phyloP scores from a whole-genome alignment of 176 grass and related monocot genomes.

The Paspalum vaginatum region DNA sequence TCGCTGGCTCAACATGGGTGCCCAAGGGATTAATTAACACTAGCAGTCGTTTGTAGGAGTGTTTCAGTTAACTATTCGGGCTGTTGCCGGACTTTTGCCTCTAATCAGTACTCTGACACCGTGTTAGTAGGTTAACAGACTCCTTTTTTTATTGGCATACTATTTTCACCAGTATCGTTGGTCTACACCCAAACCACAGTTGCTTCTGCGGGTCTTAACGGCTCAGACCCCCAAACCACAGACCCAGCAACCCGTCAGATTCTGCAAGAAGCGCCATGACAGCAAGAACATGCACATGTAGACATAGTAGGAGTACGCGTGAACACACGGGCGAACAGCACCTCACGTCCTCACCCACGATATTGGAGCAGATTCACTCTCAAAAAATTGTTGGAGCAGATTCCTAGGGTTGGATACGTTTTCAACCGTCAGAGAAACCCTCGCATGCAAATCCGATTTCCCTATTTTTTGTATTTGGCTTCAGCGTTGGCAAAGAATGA shows the following conservation, averaged over 20 bases:
- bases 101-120: not conserved
- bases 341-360: not conserved
- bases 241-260: not conserved
- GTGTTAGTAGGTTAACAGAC: no score
- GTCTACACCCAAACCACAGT: no score
- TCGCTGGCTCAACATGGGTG: not conserved
- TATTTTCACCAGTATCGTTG: not conserved
- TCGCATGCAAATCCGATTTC: not conserved
- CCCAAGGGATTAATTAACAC: not conserved
- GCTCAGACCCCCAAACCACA: not conserved
- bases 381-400: not conserved
- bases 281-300: slow-evolving; percentile 17
- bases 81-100: not conserved
- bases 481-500: not conserved
- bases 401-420: not conserved
- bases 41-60: not conserved
- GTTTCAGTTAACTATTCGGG: not conserved
- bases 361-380: not conserved
- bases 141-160: not conserved
- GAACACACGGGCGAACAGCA: not conserved
- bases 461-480: not conserved
- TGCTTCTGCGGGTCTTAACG: no score
- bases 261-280: not conserved
- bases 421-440: not conserved
- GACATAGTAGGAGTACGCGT: no score